Conservation (phyloP, 1,284 basidiomycete species). For the Hymenochaete sp. region DNA sequence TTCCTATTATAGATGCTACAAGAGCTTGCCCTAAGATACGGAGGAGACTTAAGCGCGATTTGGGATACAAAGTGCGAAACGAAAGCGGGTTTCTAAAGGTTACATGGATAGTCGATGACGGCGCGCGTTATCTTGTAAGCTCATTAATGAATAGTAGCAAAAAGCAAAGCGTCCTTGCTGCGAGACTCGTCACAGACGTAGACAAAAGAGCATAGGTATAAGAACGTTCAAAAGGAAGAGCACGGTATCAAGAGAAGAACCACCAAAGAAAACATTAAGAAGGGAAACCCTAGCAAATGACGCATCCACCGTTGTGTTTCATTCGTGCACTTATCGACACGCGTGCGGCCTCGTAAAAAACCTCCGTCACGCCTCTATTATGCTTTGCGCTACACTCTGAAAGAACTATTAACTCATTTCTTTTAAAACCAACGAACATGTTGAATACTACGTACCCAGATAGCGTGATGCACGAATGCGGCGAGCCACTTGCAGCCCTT, state of each 20-base stretch:
- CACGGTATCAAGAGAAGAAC: no score
- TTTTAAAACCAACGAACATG: conserved; percentile 8
- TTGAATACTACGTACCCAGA: conserved; percentile 51
- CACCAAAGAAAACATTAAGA: background rate
- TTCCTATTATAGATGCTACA: conserved; percentile 6
- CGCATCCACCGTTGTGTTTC: conserved; percentile 46
- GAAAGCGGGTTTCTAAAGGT: background rate
- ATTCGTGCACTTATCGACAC: conserved; percentile 70
- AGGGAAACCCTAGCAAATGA: conserved; percentile 6
- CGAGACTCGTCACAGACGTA: no score
- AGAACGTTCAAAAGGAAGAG: no score
- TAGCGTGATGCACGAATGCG: conserved; percentile 89
- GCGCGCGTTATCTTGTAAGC: no score
- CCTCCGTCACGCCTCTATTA: conserved; percentile 87
- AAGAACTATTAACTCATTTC: background rate
- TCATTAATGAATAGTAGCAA: no score
- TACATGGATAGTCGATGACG: no score
- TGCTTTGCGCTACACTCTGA: conserved; percentile 94
- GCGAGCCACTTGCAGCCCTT: conserved; percentile 79
- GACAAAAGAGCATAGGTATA: background rate
- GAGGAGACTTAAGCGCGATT: no score
- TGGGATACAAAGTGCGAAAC: background rate
- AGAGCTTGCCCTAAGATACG: background rate
- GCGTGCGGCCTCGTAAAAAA: conserved; percentile 83
- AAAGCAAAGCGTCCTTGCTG: no score